phyloP scores from a whole-genome alignment of 495 filamentous ascomycete species.

The Aspergillus heteromorphus region DNA sequence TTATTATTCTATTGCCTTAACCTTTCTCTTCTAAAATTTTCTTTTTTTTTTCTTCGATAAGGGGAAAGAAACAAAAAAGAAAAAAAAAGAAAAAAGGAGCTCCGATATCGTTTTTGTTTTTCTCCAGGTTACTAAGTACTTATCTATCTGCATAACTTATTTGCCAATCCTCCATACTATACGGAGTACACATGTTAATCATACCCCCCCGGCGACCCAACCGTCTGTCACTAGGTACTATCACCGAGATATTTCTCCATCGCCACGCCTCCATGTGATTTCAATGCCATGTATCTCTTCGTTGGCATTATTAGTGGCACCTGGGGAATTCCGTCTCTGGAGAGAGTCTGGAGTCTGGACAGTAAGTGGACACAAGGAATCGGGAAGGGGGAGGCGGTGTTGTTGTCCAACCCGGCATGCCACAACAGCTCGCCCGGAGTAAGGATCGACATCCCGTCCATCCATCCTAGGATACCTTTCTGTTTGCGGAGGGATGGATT shows the following conservation, averaged over 20 bases:
- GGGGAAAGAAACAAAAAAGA: neutral
- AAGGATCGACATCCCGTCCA: constrained; percentile 19
- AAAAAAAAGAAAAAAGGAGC: neutral
- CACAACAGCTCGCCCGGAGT: constrained; percentile 16
- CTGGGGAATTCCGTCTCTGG: constrained; percentile 11
- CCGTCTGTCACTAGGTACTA: neutral
- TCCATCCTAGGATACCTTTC: constrained; percentile 11
- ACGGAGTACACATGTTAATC: neutral
- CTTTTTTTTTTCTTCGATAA: neutral
- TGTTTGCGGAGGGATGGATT: constrained; percentile 27
- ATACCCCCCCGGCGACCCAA: neutral
- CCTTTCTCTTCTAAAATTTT: neutral
- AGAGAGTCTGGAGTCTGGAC: neutral
- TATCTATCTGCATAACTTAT: neutral
- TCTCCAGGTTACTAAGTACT: neutral
- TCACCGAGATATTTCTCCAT: neutral
- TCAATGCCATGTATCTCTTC: neutral
- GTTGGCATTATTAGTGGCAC: constrained; percentile 3
- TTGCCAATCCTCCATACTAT: neutral
- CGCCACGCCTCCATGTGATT: neutral
- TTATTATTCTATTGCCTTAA: neutral
- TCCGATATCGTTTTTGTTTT: neutral
- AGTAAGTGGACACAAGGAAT: too few species aligned
- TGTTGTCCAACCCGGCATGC: constrained; percentile 24
- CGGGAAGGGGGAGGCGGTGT: constrained; percentile 36